phyloP scores from a whole-genome alignment of 495 filamentous ascomycete species.

The Talaromyces thailandensis region DNA sequence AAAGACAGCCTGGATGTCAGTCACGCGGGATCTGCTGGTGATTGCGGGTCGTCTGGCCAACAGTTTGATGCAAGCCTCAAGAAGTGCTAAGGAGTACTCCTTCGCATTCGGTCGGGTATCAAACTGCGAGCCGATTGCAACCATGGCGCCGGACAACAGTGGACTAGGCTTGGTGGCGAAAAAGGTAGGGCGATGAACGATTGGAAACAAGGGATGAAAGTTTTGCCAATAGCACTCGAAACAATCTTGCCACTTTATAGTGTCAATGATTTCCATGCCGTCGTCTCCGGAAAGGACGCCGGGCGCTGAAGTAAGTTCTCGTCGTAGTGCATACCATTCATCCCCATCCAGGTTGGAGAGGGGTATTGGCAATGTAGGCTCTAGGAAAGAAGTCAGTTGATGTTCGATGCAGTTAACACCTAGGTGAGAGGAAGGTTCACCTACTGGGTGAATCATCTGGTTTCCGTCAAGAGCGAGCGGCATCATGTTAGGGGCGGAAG shows the following conservation, averaged over 20 bases:
- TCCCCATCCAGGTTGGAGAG: constrained; percentile 30
- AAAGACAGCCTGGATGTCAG: constrained; percentile 15
- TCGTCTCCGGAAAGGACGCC: constrained; percentile 19
- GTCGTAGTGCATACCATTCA: constrained; percentile 30
- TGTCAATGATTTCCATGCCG: constrained; percentile 24
- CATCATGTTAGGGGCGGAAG: constrained; percentile 22
- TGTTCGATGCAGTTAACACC: background rate
- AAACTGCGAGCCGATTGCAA: constrained; percentile 31
- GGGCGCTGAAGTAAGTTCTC: constrained; percentile 22
- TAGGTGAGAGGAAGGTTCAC: constrained; percentile 10
- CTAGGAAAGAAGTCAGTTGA: constrained; percentile 8
- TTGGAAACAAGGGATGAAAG: constrained; percentile 31
- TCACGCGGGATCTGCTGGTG: constrained; percentile 12
- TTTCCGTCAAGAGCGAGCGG: constrained; percentile 25
- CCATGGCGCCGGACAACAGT: constrained; percentile 29
- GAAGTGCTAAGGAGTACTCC: constrained; percentile 21
- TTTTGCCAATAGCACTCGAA: constrained; percentile 31
- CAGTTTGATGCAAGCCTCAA: constrained; percentile 25
- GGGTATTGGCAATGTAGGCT: constrained; percentile 33
- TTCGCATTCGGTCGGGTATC: constrained; percentile 22
- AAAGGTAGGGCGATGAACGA: constrained; percentile 30
- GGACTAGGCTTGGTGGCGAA: constrained; percentile 17
- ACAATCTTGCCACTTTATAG: constrained; percentile 26
- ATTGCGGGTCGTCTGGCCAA: constrained; percentile 17
- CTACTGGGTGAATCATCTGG: constrained; percentile 27